Evolutionary conservation across 768 basidiomycete species (phyloP), one percentile per base, ranked within the genome.

Genomic region (Suillus hirtellus): DNA sequence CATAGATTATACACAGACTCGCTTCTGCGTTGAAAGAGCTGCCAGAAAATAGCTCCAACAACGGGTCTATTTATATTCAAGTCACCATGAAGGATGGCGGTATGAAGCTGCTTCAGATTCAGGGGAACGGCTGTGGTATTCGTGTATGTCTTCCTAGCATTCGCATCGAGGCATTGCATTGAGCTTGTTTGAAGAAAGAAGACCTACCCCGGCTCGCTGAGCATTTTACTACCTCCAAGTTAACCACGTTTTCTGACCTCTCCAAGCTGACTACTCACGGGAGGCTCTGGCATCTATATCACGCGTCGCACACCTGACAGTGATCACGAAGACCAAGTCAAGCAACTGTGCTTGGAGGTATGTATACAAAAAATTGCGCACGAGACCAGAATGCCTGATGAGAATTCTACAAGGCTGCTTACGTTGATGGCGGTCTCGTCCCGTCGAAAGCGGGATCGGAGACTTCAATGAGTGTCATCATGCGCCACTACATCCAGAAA

Each of bases 211-310:
- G 99, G 24, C 82, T 99, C 6, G 96, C 96, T 46, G 92, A 96
- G 73, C 83, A 96, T 8, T 98, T 96, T 72, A 96, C 96, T 15
- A 99, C 97, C 0, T 96, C 95, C 3, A 99, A 99, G 71, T 77
- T 99, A 5, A 84, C 87, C 1, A 85, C 86, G 0, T 99, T 94
- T 70, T 88, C 91, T 3, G 97, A 99, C 71, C 75, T 99, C 61
- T 86, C 87, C 40, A 81, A 80, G n/a, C 81, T 99, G 42, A 82
- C 84, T 2, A 99, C 96, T 0, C 98, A 98, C 74, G 97, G 37
- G 97, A 99, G 78, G 97, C 97, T 0, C 78, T 99, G 55, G 96
- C 96, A 2, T 96, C 94, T 14, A 93, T 99, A 64, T 96, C 94
- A 5, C 95, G 96, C 75, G 93, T 96, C 46, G 89, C 95, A 1